These are phyloP conservation scores for Xylariomycetidae sp. DNA, from an alignment of 2,329 filamentous ascomycete species.

Conservation along the genomic window DNA sequence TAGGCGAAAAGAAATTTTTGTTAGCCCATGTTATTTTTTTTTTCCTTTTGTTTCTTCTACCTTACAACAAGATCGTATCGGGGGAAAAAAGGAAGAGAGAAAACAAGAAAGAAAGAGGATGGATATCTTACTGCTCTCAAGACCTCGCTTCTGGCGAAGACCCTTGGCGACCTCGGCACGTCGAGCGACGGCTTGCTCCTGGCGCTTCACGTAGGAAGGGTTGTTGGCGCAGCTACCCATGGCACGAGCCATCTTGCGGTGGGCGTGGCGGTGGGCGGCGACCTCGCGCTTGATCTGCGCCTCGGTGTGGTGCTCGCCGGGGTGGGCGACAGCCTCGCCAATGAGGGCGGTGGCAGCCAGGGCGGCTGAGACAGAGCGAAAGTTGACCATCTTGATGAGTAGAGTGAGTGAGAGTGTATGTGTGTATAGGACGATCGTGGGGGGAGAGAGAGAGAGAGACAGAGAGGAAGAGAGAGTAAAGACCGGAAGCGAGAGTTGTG, in stretches of 20 bases:
- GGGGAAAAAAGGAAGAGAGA: no score
- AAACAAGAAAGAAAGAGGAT: not conserved
- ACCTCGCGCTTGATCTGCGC: slow-evolving; percentile 20
- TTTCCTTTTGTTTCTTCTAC: no score
- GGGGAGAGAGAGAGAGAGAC: no score
- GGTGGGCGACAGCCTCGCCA: slow-evolving; percentile 26
- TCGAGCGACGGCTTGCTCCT: slow-evolving; percentile 26
- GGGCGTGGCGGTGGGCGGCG: slow-evolving; percentile 23
- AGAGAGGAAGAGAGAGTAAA: no score
- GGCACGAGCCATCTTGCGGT: slow-evolving; percentile 26
- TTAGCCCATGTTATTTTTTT: not conserved
- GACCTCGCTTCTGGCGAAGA: slow-evolving; percentile 25
- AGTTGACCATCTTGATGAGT: slow-evolving; percentile 10
- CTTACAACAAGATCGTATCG: no score
- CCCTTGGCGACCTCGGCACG: slow-evolving; percentile 26
- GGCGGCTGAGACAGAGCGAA: slow-evolving; percentile 5
- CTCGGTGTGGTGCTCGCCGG: slow-evolving; percentile 22
- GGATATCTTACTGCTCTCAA: slow-evolving; percentile 8
- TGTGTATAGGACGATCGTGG: no score
- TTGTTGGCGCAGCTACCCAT: slow-evolving; percentile 29
- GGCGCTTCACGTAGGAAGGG: slow-evolving; percentile 28
- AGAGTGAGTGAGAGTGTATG: no score
- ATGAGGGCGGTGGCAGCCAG: slow-evolving; percentile 6
- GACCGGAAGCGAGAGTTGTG: no score
- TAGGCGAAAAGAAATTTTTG: not conserved